These are phyloP conservation scores for Rhodomyrtus psidioides DNA, from an alignment of 441 rosid genomes.

Conservation along the genomic window DNA sequence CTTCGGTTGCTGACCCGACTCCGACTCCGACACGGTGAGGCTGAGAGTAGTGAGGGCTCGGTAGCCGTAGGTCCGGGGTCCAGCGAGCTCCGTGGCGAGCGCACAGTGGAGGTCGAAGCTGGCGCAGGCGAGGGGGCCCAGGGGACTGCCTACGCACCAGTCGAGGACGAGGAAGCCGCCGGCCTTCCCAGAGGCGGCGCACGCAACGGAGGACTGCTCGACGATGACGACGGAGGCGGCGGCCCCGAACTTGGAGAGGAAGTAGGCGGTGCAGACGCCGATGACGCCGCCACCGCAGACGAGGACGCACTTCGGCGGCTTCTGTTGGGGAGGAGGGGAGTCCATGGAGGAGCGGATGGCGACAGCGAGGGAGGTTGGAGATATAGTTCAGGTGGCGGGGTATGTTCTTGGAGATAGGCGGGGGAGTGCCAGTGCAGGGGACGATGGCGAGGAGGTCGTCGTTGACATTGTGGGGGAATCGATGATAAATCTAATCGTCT, in stretches of 20 bases:
- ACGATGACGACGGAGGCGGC: slow-evolving; percentile 43
- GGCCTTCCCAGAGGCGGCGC: slow-evolving; percentile 83
- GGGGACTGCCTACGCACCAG: slow-evolving; percentile 73
- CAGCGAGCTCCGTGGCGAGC: slow-evolving; percentile 61
- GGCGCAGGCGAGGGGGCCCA: slow-evolving; percentile 53
- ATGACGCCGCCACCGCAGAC: slow-evolving; percentile 83
- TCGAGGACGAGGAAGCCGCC: slow-evolving; percentile 84
- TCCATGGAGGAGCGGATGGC: slow-evolving; percentile 21
- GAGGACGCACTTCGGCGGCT: slow-evolving; percentile 26
- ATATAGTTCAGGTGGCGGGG: not conserved
- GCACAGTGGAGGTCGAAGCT: slow-evolving; percentile 83
- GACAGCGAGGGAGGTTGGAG: not conserved
- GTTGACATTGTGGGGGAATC: not conserved
- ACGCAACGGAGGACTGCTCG: slow-evolving; percentile 71
- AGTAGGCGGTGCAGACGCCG: slow-evolving; percentile 88
- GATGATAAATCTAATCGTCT: not conserved
- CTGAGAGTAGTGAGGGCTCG: slow-evolving; percentile 58
- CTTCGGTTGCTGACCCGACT: slow-evolving; percentile 1
- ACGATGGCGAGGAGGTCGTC: not conserved
- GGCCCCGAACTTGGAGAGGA: slow-evolving; percentile 61
- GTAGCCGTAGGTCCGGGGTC: slow-evolving; percentile 64
- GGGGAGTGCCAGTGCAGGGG: not conserved
- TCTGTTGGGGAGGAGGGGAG: not conserved
- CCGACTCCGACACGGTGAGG: slow-evolving; percentile 32
- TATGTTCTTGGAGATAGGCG: not conserved